phyloP scores from a whole-genome alignment of 306 rosid genomes.

The Boehmeria nivea region DNA sequence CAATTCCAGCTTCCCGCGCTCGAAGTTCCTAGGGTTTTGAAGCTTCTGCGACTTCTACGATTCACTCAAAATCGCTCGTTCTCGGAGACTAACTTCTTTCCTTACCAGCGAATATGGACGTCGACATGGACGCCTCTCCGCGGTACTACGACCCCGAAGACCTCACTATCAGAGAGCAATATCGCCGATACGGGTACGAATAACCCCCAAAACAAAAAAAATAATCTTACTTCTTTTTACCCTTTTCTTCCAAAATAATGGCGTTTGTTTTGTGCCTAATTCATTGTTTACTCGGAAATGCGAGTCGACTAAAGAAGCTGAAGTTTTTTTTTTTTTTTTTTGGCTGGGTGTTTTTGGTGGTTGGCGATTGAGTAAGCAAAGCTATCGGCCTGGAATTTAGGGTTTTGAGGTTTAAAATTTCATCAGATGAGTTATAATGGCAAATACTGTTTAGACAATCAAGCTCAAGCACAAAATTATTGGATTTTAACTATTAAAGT shows the following conservation, averaged over 20 bases:
- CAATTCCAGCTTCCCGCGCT: conserved; percentile 32
- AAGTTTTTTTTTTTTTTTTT: neutral
- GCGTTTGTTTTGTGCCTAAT: neutral
- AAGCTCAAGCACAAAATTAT: too few relatives aligned
- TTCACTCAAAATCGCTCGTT: conserved; percentile 5
- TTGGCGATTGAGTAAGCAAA: too few relatives aligned
- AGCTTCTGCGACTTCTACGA: neutral
- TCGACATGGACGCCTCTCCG: conserved; percentile 62
- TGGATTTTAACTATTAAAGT: too few relatives aligned
- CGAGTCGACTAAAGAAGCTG: too few relatives aligned
- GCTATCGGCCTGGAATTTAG: too few relatives aligned
- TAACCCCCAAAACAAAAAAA: neutral
- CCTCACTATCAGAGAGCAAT: conserved; percentile 55
- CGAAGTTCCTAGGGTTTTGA: conserved; percentile 33
- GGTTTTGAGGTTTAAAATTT: too few relatives aligned
- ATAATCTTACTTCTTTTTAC: too few relatives aligned
- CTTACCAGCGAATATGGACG: conserved; percentile 33
- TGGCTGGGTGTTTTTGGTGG: neutral
- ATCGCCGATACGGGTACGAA: conserved; percentile 74
- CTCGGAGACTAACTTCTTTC: neutral
- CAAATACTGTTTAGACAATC: too few relatives aligned
- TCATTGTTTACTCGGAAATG: neutral
- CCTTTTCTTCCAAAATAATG: neutral
- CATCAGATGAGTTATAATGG: too few relatives aligned
- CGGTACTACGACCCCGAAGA: conserved; percentile 62